Evolutionary conservation across 768 basidiomycete genomes (phyloP), one percentile per base, ranked within the genome.

Genomic region (Naganishia vaughanmartiniae): DNA sequence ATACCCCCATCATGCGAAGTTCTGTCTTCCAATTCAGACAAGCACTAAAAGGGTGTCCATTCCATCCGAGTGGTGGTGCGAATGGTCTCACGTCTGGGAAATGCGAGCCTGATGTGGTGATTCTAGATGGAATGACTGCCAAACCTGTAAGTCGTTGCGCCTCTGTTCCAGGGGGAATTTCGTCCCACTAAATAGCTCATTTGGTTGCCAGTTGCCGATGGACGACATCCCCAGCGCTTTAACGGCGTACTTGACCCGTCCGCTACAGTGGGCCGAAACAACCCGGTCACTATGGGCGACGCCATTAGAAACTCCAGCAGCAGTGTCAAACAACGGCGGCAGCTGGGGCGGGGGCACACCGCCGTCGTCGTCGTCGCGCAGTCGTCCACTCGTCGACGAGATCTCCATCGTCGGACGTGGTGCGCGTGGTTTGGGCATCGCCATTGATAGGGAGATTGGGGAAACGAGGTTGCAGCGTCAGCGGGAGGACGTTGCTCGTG

Each of bases 221-320:
- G 70, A 70, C 54, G 66, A 75, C 12, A 74, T 74, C 19, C 70
- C 74, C 0, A 19, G 63, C 39, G 72, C 78, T 14, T 75, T 80
- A 24, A 54, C 74, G 19, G 72, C 73, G n/a, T 74, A 75, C 48
- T 72, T 80, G 14, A 76, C 73, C 57, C 60, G 67, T 26, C 78
- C 77, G 46, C 56, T 80, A 6, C 57, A 75, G 72, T 80, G 79
- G 79, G 78, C 76, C 67, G 76, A 79, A 69, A 78, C 77, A 0
- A 72, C 78, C 0, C 74, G 72, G 7, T 54, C 74, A 12, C 73
- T 80, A 0, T 31, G 70, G 70, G 45, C 46, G 2, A 4, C 46
- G 14, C 34, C 36, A 45, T 14, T 28, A 55, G 17, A 51, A 39
- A 9, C n/a, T 34, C 34, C 31, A 24, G 28, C 26, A 57, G 26